Base-by-base conservation (phyloP, 2,329 filamentous ascomycete species). In the Cytospora schulzeri region DNA sequence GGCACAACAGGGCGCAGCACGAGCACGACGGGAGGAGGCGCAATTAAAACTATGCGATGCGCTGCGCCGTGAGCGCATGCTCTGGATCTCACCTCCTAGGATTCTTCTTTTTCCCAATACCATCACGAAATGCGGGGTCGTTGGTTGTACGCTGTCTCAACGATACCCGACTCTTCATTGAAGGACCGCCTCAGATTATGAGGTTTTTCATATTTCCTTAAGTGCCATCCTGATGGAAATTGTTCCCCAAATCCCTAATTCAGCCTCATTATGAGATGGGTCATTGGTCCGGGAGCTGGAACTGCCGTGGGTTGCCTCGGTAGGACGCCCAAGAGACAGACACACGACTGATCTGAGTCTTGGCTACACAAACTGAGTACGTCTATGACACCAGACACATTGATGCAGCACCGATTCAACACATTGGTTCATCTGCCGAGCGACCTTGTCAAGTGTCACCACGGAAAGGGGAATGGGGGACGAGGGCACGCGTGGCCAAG, bases 1-100 rank as follows among this genome's bases (percentile, higher is more conserved):
- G 79, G 68, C 77, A 76, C 59, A 67, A 73, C 50, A 71, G 72
- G 22, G 69, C 70, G 29, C 70, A 69, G 7, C 7, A 48, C 8
- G 68, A 69, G 7, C 7, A 48, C 8, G 68, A 69, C 6, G 48
- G 60, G 45, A 76, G 75, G 66, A 68, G 68, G 59, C 73, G 73
- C 66, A 72, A 72, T 72, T 71, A 33, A 67, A 28, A 7, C 22
- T 22, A 45, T 11, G 33, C 33, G 41, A 45, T 9, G n/a, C 45
- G 45, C 12, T 2, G 45, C n/a, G 45, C 45, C 12, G n/a, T 24
- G n/a, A 14, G 45, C 45, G 5, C 54, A 41, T 26, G 33, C 54
- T 57, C 54, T 41, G 56, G 5, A 14, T 41, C n/a, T 48, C 56
- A 48, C 24, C 11, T 48, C 45, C 45, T 24, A 48, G n/a, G 45